Base-by-base conservation (phyloP, 768 basidiomycete species). In the Boletus bicolor region DNA sequence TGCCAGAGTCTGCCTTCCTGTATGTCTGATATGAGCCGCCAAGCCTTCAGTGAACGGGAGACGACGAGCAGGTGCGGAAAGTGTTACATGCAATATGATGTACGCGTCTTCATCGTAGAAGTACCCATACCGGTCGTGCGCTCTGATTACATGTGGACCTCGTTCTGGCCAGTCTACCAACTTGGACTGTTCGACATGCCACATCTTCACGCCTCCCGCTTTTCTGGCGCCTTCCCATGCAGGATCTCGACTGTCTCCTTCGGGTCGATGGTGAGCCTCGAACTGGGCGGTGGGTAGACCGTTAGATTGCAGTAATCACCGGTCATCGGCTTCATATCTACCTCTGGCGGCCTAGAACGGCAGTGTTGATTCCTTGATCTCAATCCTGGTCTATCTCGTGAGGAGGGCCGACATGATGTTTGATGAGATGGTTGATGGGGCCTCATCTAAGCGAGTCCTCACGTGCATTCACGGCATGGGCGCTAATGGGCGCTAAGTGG, bases 21-120 rank as follows among this genome's bases (percentile, higher is more conserved):
- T 82, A 85, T 4, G 83, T 85, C 85, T 87, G 51, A 8, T 43
- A 39, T 30, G 48, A 12, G 38, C 45, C 35, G 28, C 30, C 21
- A 11, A 35, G 28, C 14, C n/a, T 15, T 50, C 44, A 50, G 30
- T 21, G 39, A 35, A 37, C 19, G 2, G 2, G 12, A 19, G n/a
- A 21, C 5, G 35, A 48, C 7, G 44, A 5, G 2, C 19, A 21
- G 34, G 19, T 7, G 12, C 21, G n/a, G 21, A 19, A 24, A 7
- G 12, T 68, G 79, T 59, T 58, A 83, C 84, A 65, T 85, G 75
- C 32, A 86, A 69, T n/a, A 86, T 71, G 52, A 87, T 81, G 60
- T 86, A 86, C 2, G 82, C 83, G 67, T 86, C 83, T 1, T 83
- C 86, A 58, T 80, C 77, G 61, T 84, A 87, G 70, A 86, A 86